Evolutionary conservation across 2,329 filamentous ascomycete species (phyloP).

Genomic region (Thermoascus crustaceus): DNA sequence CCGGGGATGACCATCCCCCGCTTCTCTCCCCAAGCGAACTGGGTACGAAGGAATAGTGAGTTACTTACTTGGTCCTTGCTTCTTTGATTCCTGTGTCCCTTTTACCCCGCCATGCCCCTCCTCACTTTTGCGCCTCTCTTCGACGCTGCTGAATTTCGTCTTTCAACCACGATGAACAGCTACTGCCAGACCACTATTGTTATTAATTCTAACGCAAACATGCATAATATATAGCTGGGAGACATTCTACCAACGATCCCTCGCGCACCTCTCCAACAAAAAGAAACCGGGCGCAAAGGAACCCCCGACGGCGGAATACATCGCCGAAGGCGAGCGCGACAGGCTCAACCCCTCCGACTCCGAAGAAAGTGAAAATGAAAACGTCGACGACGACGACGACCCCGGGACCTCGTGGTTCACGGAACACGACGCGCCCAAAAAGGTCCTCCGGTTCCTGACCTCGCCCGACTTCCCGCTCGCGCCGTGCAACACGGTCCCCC

Average conservation of each 20-base stretch:
- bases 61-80: conserved; percentile 12
- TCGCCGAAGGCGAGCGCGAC: conserved; percentile 5
- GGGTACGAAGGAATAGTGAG: conserved; percentile 85
- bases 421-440: conserved; percentile 78
- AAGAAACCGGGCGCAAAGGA: conserved; percentile 4
- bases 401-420: conserved; percentile 94
- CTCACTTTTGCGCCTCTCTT: background rate
- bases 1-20: conserved; percentile 40
- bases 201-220: background rate
- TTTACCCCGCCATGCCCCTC: conserved; percentile 3
- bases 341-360: conserved; percentile 51
- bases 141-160: no score
- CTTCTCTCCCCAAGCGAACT: conserved; percentile 71
- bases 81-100: background rate
- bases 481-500: conserved; percentile 28
- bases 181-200: background rate
- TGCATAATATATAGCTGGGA: conserved; percentile 53
- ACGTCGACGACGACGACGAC: conserved; percentile 60
- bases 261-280: conserved; percentile 30
- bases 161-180: no score
- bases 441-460: conserved; percentile 63
- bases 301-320: conserved; percentile 7
- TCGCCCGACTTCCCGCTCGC: conserved; percentile 39
- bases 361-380: conserved; percentile 63
- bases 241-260: conserved; percentile 38